Base-by-base conservation (phyloP, 2,329 filamentous ascomycete genomes). In the Monilinia fructigena region DNA sequence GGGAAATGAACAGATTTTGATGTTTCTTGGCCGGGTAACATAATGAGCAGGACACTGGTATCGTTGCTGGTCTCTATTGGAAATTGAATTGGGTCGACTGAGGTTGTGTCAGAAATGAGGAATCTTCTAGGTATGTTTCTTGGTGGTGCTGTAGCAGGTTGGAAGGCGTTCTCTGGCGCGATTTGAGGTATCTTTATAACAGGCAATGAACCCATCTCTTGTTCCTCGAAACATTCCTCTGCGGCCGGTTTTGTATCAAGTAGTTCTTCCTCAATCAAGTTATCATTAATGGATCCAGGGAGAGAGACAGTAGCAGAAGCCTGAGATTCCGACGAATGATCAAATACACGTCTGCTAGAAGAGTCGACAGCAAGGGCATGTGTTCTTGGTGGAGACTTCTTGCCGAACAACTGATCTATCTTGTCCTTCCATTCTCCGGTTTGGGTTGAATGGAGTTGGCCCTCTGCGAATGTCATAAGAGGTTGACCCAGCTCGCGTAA, bases 211-310 rank as follows among this genome's bases (percentile, higher is more conserved):
- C 90, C 90, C 80, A 90, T 90, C 76, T 93, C 89, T 73, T 91
- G 89, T 74, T 92, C 89, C 74, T 92, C 90, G 70, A 93, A 93
- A 70, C 91, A 91, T 68, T 91, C 88, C 70, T 92, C 90, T 7
- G 90, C 89, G 78, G 92, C 89, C 58, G 86, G 86, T 74, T 89
- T 90, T 4, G 86, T 87, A 20, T 81, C 82, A 26, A 83, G 75
- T 40, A 82, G 80, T 58, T 79, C 79, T 56, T 80, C 80, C 38
- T 76, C 75, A 23, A 74, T 79, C 6, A 72, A 64, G 59, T 74
- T 68, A 14, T 67, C 71, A 31, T 62, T 63, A 7, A 47, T 64
- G 4, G 67, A 65, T 11, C 70, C 70, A 12, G 88, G 91, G 10
- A 94, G 80, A 16, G 89, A 92, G 2, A 95, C 90, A 0, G 90